Evolutionary conservation across 2,329 filamentous ascomycete species (phyloP), one percentile per base, ranked within the genome.

Genomic region (Alternaria solani): DNA sequence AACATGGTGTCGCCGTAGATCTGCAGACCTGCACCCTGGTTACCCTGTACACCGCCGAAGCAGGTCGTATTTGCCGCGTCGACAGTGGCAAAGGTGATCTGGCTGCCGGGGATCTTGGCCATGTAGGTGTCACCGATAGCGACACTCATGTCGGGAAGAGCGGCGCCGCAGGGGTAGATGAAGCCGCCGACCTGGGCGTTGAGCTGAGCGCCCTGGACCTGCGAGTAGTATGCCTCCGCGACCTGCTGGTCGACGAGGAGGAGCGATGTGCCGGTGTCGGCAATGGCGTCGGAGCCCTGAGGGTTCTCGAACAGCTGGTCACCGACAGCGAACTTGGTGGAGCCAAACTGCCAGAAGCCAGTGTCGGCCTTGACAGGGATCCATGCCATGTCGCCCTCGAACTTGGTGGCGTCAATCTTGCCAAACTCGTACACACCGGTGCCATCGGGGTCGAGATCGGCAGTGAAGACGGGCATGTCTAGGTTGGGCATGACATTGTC

Each of bases 371-470:
- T 86, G 62, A 92, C 83, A 9, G 84, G 80, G 20, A 88, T 82
- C 74, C 88, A 92, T 23, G 83, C 78, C 69, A 94, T 84, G 4
- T 83, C 69, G 34, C 90, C 91, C 2, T 76, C 81, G 75, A 90
- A 91, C 68, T 91, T 88, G 57, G 79, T 80, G 2, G 70, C 73
- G 74, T 94, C 89, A 69, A 94, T 88, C 67, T 78, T 84, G 61
- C 91, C 91, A 70, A 94, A 94, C 72, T 92, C 88, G 79, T 92
- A 94, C 30, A 85, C 84, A 46, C 91, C 91, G 2, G 82, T 80
- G 16, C 82, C 81, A 59, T 84, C 82, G 65, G 86, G 83, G 71
- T 87, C 86, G 44, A 94, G 82, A 61, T 90, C 85, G 25, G 89
- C 90, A 0, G 90, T 91, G 79, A 94, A 91, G 41, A 94, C 79